Base-by-base conservation (phyloP, 2,329 filamentous ascomycete species). In the Mariannaea elegans region DNA sequence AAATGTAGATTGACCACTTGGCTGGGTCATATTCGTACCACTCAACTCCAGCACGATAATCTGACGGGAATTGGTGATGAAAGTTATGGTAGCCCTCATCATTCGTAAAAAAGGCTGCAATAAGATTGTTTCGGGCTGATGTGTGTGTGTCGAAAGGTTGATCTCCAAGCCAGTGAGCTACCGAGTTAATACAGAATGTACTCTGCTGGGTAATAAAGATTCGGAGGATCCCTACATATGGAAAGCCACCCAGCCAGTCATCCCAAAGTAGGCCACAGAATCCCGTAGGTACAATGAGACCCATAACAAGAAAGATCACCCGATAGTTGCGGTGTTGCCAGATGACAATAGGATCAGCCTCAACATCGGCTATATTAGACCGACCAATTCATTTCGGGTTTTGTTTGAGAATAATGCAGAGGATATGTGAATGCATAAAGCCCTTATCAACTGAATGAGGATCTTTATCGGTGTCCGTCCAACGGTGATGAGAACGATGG, bases 1-100 rank as follows among this genome's bases (percentile, higher is more conserved):
- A 94, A 58, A 83, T 72, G 87, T 88, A 92, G 82, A 96, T 95
- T 74, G 81, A 84, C 92, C 92, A 95, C 82, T 95, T 96, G 76
- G 92, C 96, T 46, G 92, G 92, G 77, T 96, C 92, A 73, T 95
- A 96, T 73, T 95, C 92, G 81, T 88, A 90, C 92, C 92, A 96
- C 78, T 93, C 84, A 69, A 95, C 94, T 62, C 91, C 92, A 76
- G 95, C 95, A 75, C 92, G 91, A 86, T 95, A 96, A 77, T 96
- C 92, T 13, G 91, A 94, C 55, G 92, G 92, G 80, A 96, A 96
- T 78, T 96, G 92, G 84, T 96, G 92, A 80, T 96, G 92, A 85
- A 95, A 96, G 85, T 96, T 96, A 85, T 96, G 92, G 82, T 96
- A 96, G 34, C 92, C 92, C 79, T 93, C 92, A 49, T 92, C 92